phyloP scores from a whole-genome alignment of 768 basidiomycete genomes.

The Calocera viscosa region DNA sequence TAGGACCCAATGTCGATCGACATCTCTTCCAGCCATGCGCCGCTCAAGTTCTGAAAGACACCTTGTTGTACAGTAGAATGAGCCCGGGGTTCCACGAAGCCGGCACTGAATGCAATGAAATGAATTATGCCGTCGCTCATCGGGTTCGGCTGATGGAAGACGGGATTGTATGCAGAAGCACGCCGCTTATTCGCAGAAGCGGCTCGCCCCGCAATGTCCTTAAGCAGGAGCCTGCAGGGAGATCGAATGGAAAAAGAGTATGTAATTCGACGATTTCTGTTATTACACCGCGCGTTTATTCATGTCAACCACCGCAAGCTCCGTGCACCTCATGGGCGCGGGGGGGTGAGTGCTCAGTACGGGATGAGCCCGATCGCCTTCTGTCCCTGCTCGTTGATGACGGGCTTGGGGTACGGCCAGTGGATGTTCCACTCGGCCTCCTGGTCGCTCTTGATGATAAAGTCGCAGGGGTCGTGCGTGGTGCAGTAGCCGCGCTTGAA shows the following conservation, averaged over 20 bases:
- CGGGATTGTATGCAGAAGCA: too few species aligned
- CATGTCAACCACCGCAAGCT: background rate
- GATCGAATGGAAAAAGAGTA: background rate
- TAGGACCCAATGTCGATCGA: conserved; percentile 4
- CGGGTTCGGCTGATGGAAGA: too few species aligned
- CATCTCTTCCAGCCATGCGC: conserved; percentile 1
- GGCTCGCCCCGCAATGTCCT: too few species aligned
- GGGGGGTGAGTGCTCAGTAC: background rate
- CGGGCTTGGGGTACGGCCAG: background rate
- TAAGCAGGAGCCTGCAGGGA: too few species aligned
- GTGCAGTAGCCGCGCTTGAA: conserved; percentile 19
- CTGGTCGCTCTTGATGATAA: conserved; percentile 6
- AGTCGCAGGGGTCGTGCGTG: conserved; percentile 18
- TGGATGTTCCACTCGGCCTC: conserved; percentile 4
- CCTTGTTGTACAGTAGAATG: background rate
- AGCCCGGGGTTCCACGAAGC: too few species aligned
- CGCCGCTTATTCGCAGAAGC: too few species aligned
- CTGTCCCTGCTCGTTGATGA: background rate
- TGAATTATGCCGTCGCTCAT: too few species aligned
- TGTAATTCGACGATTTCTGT: background rate
- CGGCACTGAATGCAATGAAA: too few species aligned
- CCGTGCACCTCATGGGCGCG: too few species aligned
- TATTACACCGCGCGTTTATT: background rate
- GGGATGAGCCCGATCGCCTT: conserved; percentile 7
- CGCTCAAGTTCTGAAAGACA: background rate